Conservation (phyloP, 768 basidiomycete genomes). For the Coprinopsis strossmayeri region DNA sequence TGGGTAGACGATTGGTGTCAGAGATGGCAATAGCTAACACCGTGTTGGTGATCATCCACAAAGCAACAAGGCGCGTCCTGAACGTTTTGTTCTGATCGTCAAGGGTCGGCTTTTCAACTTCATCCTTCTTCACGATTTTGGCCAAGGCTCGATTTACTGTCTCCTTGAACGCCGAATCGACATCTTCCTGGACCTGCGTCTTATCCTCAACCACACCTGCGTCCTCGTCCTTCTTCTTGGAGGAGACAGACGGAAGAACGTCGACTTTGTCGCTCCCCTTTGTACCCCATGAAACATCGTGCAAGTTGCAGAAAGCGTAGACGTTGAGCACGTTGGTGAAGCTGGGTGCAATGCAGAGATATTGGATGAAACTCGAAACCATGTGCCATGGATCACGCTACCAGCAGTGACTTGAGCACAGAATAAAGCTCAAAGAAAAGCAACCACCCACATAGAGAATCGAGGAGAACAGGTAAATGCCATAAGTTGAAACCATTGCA, state of each 20-base stretch:
- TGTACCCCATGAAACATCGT: conserved; percentile 93
- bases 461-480: conserved; percentile 79
- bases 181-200: conserved; percentile 76
- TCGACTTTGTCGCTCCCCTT: conserved; percentile 95
- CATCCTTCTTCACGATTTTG: conserved; percentile 61
- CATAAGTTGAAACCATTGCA: conserved; percentile 85
- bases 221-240: conserved; percentile 70
- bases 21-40: conserved; percentile 67
- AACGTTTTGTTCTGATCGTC: conserved; percentile 92
- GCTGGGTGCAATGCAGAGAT: conserved; percentile 82
- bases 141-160: conserved; percentile 85
- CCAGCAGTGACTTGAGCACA: background rate
- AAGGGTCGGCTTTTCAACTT: conserved; percentile 69
- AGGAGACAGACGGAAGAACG: conserved; percentile 80
- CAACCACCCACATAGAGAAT: conserved; percentile 85
- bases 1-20: conserved; percentile 60
- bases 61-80: conserved; percentile 79
- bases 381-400: conserved; percentile 98
- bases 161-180: conserved; percentile 87
- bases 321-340: conserved; percentile 95
- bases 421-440: conserved; percentile 23
- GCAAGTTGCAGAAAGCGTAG: conserved; percentile 96
- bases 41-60: conserved; percentile 76
- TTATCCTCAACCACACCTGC: conserved; percentile 82
- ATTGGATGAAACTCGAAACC: conserved; percentile 91